These are phyloP conservation scores for Scolecobasidium constrictum DNA, from an alignment of 2,329 filamentous ascomycete species.

Conservation along the genomic window DNA sequence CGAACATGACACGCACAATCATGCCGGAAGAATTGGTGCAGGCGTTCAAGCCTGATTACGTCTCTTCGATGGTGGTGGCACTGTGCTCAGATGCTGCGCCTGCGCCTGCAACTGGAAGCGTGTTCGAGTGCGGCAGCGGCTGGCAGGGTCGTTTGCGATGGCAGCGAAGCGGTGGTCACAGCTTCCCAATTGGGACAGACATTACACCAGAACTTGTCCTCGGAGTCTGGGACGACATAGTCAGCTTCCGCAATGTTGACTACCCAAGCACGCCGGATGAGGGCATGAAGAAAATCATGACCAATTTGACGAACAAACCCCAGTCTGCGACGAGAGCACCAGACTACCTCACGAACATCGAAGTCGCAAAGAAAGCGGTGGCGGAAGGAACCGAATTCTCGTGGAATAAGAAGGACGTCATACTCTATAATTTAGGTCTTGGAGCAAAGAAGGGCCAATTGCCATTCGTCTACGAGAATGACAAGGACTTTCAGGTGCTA, in stretches of 20 bases:
- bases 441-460: conserved; percentile 86
- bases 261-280: conserved; percentile 80
- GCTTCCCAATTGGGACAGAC: conserved; percentile 78
- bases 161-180: conserved; percentile 82
- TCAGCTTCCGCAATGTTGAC: conserved; percentile 80
- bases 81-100: conserved; percentile 83
- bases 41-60: conserved; percentile 98
- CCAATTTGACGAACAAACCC: conserved; percentile 78
- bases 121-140: conserved; percentile 92
- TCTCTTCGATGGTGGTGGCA: conserved; percentile 82
- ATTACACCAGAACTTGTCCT: conserved; percentile 77
- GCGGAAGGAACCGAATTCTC: conserved; percentile 64
- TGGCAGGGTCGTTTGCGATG: conserved; percentile 89
- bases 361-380: conserved; percentile 61
- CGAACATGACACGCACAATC: conserved; percentile 85
- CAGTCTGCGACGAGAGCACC: conserved; percentile 50
- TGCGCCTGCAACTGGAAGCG: conserved; percentile 65
- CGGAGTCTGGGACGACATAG: conserved; percentile 65
- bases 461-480: conserved; percentile 78
- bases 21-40: conserved; percentile 96
- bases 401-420: conserved; percentile 78
- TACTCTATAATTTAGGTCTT: conserved; percentile 91
- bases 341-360: conserved; percentile 50
- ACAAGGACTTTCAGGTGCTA: conserved; percentile 84
- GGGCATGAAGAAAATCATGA: conserved; percentile 63